A percentile compares a stretch with the other conserved stretches of the same genome.
Evolutionary conservation across 768 basidiomycete genomes (phyloP).

Genomic region (Phallus indusiatus): DNA sequence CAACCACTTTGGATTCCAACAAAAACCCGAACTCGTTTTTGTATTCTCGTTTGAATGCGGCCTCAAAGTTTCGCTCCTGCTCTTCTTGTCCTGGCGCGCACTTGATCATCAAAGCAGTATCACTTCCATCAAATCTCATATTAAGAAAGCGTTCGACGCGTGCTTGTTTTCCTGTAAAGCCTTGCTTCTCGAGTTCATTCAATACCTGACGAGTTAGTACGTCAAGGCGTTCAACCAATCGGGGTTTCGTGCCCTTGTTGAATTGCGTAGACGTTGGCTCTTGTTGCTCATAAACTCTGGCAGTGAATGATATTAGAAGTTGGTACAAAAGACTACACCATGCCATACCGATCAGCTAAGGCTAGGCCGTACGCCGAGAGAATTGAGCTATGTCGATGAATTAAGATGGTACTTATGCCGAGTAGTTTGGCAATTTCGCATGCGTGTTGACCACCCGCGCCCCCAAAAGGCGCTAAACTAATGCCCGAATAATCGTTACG

Average conservation of each 20-base stretch:
- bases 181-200: constrained; percentile 64
- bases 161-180: constrained; percentile 68
- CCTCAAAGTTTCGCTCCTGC: constrained; percentile 56
- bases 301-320: neutral
- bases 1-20: constrained; percentile 77
- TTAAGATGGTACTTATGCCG: constrained; percentile 79
- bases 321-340: neutral
- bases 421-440: constrained; percentile 84
- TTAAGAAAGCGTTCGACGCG: constrained; percentile 75
- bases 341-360: constrained; percentile 59
- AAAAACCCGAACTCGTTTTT: constrained; percentile 88
- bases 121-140: constrained; percentile 90
- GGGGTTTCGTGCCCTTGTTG: constrained; percentile 42
- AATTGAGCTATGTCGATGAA: constrained; percentile 88
- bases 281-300: constrained; percentile 76
- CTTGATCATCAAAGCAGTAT: constrained; percentile 86
- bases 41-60: constrained; percentile 72
- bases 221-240: constrained; percentile 59
- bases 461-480: constrained; percentile 81
- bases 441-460: constrained; percentile 87
- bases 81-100: constrained; percentile 23
- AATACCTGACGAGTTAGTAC: constrained; percentile 53
- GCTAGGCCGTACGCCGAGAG: constrained; percentile 93
- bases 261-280: constrained; percentile 84
- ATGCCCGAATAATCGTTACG: neutral